Conservation (phyloP, 192 early-diverging fungal genomes). For the Coemansia sp. region DNA sequence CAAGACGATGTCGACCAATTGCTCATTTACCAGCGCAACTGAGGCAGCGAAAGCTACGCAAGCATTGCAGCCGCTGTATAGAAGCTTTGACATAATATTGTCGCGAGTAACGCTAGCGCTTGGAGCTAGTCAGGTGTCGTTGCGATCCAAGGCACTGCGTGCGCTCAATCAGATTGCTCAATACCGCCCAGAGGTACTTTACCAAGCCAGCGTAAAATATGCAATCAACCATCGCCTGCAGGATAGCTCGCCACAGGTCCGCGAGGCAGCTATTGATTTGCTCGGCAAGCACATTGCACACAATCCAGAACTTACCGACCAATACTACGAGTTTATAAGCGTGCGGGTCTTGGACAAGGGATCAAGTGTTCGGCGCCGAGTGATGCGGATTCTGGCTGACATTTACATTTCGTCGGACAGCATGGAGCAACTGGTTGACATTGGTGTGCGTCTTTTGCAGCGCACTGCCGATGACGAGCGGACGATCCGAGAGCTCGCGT, state of each 20-base stretch:
- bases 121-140: slow-evolving; percentile 64
- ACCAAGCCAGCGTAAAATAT: slow-evolving; percentile 61
- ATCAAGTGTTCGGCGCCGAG: slow-evolving; percentile 81
- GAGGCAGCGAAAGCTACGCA: slow-evolving; percentile 52
- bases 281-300: slow-evolving; percentile 77
- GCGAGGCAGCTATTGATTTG: slow-evolving; percentile 89
- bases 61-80: slow-evolving; percentile 59
- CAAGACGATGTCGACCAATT: slow-evolving; percentile 19
- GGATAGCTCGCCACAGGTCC: slow-evolving; percentile 80
- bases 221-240: slow-evolving; percentile 75
- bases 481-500: slow-evolving; percentile 62
- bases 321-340: slow-evolving; percentile 81
- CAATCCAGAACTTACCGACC: slow-evolving; percentile 61
- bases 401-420: slow-evolving; percentile 62
- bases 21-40: slow-evolving; percentile 18
- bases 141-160: slow-evolving; percentile 75
- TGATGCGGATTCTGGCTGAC: slow-evolving; percentile 75
- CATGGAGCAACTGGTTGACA: slow-evolving; percentile 58
- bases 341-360: slow-evolving; percentile 84
- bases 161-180: slow-evolving; percentile 74
- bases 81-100: slow-evolving; percentile 71
- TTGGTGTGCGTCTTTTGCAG: slow-evolving; percentile 68
- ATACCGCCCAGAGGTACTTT: slow-evolving; percentile 65
- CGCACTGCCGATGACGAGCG: slow-evolving; percentile 70
- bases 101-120: slow-evolving; percentile 63